Conservation (phyloP, 2,329 filamentous ascomycete species). For the Sarocladium kiliense region DNA sequence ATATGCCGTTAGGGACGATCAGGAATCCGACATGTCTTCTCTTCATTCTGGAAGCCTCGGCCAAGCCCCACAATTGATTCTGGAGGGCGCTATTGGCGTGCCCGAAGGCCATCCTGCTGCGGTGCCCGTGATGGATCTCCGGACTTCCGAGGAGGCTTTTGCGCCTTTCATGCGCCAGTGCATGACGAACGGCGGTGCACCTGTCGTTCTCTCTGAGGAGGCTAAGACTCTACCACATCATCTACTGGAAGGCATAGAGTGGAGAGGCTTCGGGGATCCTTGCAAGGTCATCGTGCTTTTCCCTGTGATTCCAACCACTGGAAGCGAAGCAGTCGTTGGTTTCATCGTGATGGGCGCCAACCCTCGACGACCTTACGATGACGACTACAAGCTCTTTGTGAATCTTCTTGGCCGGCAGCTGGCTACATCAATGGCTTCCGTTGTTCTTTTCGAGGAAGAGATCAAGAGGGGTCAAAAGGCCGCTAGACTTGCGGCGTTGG, state of each 20-base stretch:
- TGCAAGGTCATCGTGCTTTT: constrained; percentile 69
- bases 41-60: constrained; percentile 62
- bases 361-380: constrained; percentile 71
- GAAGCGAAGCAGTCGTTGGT: constrained; percentile 66
- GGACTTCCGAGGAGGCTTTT: constrained; percentile 65
- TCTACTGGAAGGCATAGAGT: constrained; percentile 62
- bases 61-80: constrained; percentile 57
- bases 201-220: constrained; percentile 63
- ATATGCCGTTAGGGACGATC: constrained; percentile 69
- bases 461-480: constrained; percentile 69
- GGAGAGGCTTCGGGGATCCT: constrained; percentile 66
- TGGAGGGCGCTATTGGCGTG: constrained; percentile 70
- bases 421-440: constrained; percentile 74
- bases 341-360: constrained; percentile 78
- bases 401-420: constrained; percentile 70
- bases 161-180: constrained; percentile 71
- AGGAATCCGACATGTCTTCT: constrained; percentile 66
- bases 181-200: constrained; percentile 59
- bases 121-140: constrained; percentile 60
- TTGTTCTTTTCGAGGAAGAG: constrained; percentile 79
- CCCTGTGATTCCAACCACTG: constrained; percentile 70
- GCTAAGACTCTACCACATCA: constrained; percentile 59
- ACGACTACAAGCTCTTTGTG: constrained; percentile 74
- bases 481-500: constrained; percentile 67
- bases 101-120: constrained; percentile 58